A percentile compares a stretch with the other conserved stretches of the same genome.
These are phyloP conservation scores for Conidiobolus incongruus DNA, from an alignment of 371 early-diverging fungal species.

Conservation along the genomic window DNA sequence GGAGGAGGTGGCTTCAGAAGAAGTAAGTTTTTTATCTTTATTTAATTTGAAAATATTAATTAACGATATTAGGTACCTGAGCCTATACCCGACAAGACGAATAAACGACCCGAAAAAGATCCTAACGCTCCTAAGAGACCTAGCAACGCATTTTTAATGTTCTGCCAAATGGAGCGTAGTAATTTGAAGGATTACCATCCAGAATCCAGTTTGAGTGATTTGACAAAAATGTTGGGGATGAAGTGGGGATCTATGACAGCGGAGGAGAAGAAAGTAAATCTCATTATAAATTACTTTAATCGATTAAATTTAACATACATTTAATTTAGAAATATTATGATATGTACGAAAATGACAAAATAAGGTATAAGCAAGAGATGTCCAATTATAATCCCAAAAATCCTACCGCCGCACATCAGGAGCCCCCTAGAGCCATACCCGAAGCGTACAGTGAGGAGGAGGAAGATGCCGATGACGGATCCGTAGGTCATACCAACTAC, in stretches of 20 bases:
- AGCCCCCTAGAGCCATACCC: no score
- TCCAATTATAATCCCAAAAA: slow-evolving; percentile 13
- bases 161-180: slow-evolving; percentile 25
- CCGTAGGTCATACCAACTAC: no score
- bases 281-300: background rate
- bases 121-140: slow-evolving; percentile 44
- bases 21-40: background rate
- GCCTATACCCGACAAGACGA: background rate
- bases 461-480: no score
- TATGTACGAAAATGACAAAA: slow-evolving; percentile 20
- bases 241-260: slow-evolving; percentile 21
- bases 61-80: slow-evolving; percentile 1
- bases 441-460: no score
- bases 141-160: slow-evolving; percentile 37
- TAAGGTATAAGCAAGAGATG: slow-evolving; percentile 23
- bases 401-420: no score
- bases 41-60: background rate
- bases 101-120: slow-evolving; percentile 14
- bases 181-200: slow-evolving; percentile 26
- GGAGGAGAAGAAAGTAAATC: slow-evolving; percentile 22
- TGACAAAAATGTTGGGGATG: slow-evolving; percentile 19
- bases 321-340: slow-evolving; percentile 18
- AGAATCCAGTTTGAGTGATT: slow-evolving; percentile 19
- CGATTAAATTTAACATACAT: background rate
- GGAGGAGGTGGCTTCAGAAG: background rate